Conservation (phyloP, 805 yeast genomes). For the Candida stauntonica region DNA sequence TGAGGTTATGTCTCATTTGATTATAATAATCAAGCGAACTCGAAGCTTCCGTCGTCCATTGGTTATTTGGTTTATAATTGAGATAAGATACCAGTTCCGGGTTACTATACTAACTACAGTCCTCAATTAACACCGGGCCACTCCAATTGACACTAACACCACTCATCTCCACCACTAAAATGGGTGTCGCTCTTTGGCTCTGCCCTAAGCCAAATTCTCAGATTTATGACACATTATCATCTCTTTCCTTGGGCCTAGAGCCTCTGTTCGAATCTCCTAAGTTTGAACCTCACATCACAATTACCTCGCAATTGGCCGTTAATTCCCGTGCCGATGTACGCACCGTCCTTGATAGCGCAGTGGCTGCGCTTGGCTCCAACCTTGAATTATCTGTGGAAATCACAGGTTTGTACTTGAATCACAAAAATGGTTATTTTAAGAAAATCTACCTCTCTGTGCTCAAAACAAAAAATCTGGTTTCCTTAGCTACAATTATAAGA, state of each 20-base stretch:
- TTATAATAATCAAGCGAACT: too few species aligned
- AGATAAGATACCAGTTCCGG: too few species aligned
- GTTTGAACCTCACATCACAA: constrained; percentile 75
- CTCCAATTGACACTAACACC: constrained; percentile 6
- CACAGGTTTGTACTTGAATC: constrained; percentile 15
- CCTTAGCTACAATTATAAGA: constrained; percentile 43
- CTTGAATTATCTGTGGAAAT: constrained; percentile 14
- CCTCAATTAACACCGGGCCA: too few species aligned
- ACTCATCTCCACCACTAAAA: too few species aligned
- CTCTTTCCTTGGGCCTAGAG: constrained; percentile 58
- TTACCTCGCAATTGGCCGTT: constrained; percentile 56
- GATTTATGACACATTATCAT: constrained; percentile 50
- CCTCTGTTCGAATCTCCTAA: constrained; percentile 67
- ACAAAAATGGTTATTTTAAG: constrained; percentile 21
- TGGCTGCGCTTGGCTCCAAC: constrained; percentile 43
- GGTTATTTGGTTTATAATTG: too few species aligned
- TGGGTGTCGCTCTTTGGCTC: constrained; percentile 64
- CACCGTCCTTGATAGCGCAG: constrained; percentile 50
- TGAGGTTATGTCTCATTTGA: too few species aligned
- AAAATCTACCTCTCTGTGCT: constrained; percentile 21
- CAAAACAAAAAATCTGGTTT: constrained; percentile 26
- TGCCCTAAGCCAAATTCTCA: constrained; percentile 57
- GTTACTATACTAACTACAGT: too few species aligned
- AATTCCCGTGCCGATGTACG: constrained; percentile 52
- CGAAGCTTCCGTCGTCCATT: too few species aligned